Base-by-base conservation (phyloP, 768 basidiomycete species). In the Boletus rex-veris region DNA sequence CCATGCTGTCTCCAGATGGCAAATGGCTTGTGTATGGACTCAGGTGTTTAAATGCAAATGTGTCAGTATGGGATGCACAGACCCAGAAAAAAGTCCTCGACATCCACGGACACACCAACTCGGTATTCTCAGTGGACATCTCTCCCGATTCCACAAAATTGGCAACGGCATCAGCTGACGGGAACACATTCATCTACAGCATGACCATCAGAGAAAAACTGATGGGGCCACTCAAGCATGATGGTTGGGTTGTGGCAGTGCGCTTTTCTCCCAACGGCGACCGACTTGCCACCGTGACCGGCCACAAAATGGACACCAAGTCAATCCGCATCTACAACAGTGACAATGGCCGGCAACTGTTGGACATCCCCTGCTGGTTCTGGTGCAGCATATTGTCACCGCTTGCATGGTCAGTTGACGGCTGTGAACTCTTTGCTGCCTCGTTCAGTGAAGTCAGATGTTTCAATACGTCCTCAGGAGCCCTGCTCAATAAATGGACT, bases 241-340 rank as follows among this genome's bases (percentile, higher is more conserved):
- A 7, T 26, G 41, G 0, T 35, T 10, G 10, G 14, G 33, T 35
- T 0, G 12, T 35, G 33, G 33, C 33, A 0, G 33, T 35, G 11
- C 33, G 33, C 1, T 35, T 35, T 1, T 35, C 33, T 14, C 33
- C 33, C 0, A 12, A 10, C 14, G 33, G 33, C 3, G 33, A 35
- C 14, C 33, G 33, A 11, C 10, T 35, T 2, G 33, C 33, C 11
- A 35, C 33, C 33, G 33, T 4, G 1, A 14, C 14, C 1, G 33
- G 33, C 0, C 1, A 35, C 12, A 16, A 46, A 10, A 16, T 3
- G 7, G 28, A 30, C 2, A 12, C 18, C 1, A 45, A 0, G 33
- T 46, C 44, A 3, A 37, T 55, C 21, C 28, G 19, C 11, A 42
- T 55, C 28, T 53, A 36, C 26, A 14, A 37, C 14, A 30, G 44